phyloP scores from a whole-genome alignment of 2,329 filamentous ascomycete genomes.

The Aureobasidium vineae region DNA sequence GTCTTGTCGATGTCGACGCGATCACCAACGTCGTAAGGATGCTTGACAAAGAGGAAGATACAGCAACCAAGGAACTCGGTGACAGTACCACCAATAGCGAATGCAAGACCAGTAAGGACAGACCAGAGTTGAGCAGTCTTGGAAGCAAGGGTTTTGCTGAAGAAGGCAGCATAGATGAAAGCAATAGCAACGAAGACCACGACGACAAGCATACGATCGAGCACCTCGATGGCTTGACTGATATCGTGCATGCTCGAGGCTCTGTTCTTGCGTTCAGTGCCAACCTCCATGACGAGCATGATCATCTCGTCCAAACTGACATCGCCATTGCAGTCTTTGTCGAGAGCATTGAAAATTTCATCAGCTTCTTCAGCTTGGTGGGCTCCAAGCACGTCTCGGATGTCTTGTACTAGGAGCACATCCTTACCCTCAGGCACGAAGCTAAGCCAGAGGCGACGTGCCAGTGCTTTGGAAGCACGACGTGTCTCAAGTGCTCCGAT shows the following conservation, averaged over 20 bases:
- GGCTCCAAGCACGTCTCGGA: conserved; percentile 35
- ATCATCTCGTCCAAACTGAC: conserved; percentile 40
- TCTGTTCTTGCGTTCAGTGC: conserved; percentile 36
- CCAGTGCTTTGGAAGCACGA: conserved; percentile 37
- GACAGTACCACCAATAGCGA: conserved; percentile 82
- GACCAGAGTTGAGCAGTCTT: conserved; percentile 34
- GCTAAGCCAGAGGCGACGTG: conserved; percentile 39
- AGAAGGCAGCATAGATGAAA: conserved; percentile 39
- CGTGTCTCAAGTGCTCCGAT: conserved; percentile 35
- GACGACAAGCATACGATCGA: conserved; percentile 38
- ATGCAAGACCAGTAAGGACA: conserved; percentile 48
- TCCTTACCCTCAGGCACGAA: conserved; percentile 35
- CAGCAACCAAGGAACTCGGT: conserved; percentile 92
- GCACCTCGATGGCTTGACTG: conserved; percentile 39
- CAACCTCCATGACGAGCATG: conserved; percentile 34
- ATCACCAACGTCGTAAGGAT: conserved; percentile 62
- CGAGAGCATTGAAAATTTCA: conserved; percentile 37
- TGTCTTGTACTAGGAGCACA: conserved; percentile 34
- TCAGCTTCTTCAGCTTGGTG: conserved; percentile 32
- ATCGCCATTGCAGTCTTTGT: conserved; percentile 39
- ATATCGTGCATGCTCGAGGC: conserved; percentile 38
- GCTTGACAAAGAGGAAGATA: conserved; percentile 95
- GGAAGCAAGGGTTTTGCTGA: conserved; percentile 34
- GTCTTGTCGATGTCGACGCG: conserved; percentile 34
- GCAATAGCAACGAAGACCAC: conserved; percentile 35